Base-by-base conservation (phyloP, 805 yeast genomes). In the Metschnikowia lunata region DNA sequence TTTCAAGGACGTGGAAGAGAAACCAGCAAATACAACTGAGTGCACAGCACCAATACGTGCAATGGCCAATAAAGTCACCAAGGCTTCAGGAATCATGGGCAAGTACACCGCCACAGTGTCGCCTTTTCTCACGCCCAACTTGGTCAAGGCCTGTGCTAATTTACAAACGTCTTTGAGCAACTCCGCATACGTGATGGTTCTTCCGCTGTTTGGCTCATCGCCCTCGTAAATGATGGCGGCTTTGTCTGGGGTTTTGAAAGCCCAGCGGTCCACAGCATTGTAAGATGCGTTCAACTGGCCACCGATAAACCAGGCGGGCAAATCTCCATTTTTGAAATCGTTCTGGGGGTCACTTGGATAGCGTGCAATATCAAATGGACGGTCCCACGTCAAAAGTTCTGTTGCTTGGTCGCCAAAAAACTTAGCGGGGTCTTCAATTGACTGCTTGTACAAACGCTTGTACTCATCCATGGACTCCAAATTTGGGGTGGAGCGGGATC, bases 31-130 rank as follows among this genome's bases (percentile, higher is more conserved):
- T 43, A 91, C 85, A 42, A 93, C 97, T 13, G 97, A 86, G 69
- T 91, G 99, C 42, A 91, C 74, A 30, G 99, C 99, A 63, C 99
- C 99, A 46, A 91, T 71, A 72, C 99, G 83, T 30, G 82, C 86
- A 60, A 89, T 83, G 37, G 99, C 99, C 60, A 91, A 75, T 78
- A 91, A 80, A n/a, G 99, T 85, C 45, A 93, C 80, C 49, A 93
- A 74, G 15, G 97, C 97, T 71, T 90, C 96, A 39, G 98, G 95
- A 49, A 90, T 90, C 99, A 93, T 91, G 61, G 99, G 99, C 63
- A 91, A 72, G 69, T 91, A 91, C 47, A 91, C 86, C 39, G 97
- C 98, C 46, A 91, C 98, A 26, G 95, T 86, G 62, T 91, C 99
- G 61, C 99, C 99, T 67, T 88, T 87, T 56, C 76, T 72, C 55